phyloP scores from a whole-genome alignment of 495 filamentous ascomycete species.

The Sabuloglossum arenarium region DNA sequence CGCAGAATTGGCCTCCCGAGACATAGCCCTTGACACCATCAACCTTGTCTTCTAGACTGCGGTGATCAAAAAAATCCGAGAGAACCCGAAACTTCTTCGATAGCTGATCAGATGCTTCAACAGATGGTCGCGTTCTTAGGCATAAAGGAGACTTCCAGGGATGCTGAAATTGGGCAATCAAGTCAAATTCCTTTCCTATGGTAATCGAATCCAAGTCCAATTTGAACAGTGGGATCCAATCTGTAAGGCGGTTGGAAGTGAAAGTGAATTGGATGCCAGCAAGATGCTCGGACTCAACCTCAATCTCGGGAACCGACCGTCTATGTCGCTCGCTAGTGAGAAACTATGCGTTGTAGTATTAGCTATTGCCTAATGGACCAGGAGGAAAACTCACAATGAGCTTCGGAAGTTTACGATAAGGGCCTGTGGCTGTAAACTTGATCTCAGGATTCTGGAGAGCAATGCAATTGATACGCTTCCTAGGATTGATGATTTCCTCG shows the following conservation, averaged over 20 bases:
- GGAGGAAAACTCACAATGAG: background rate
- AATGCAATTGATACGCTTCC: background rate
- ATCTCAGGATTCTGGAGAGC: background rate
- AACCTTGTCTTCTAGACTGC: background rate
- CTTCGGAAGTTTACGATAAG: background rate
- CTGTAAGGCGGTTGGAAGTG: background rate
- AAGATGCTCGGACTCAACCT: conserved; percentile 4
- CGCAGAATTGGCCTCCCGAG: conserved; percentile 1
- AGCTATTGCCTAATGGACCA: background rate
- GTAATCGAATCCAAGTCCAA: background rate
- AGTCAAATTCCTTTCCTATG: background rate
- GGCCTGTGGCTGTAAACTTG: background rate
- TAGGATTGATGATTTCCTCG: background rate
- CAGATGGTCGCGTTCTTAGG: background rate
- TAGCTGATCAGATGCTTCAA: background rate
- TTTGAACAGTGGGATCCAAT: conserved; percentile 2
- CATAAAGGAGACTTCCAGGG: background rate
- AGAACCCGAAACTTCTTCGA: background rate
- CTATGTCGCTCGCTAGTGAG: background rate
- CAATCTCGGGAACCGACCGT: background rate
- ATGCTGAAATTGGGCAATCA: background rate
- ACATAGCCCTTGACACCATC: conserved; percentile 6
- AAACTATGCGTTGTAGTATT: background rate
- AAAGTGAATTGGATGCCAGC: conserved; percentile 3
- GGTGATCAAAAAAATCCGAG: background rate